Conservation (phyloP, 495 filamentous ascomycete species). For the Hypoxylon subgilvum region DNA sequence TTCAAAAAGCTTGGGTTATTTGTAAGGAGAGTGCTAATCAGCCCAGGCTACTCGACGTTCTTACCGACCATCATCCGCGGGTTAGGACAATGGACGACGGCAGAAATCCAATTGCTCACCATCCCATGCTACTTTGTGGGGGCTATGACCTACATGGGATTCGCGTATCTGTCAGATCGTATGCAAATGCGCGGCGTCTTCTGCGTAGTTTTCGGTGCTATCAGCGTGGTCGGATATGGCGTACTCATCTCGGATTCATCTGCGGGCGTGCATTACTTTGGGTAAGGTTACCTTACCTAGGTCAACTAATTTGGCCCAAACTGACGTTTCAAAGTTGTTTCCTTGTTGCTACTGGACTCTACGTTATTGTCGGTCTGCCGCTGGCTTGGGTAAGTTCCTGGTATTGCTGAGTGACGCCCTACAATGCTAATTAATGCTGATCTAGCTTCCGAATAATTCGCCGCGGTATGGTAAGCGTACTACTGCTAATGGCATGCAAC, state of each 20-base stretch:
- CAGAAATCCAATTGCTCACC: conserved; percentile 74
- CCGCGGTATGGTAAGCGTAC: conserved; percentile 77
- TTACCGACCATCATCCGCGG: conserved; percentile 78
- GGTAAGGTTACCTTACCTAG: conserved; percentile 20
- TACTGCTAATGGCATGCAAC: conserved; percentile 70
- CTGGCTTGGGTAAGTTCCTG: conserved; percentile 64
- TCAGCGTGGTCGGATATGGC: conserved; percentile 72
- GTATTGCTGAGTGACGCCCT: background rate
- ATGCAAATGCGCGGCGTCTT: conserved; percentile 67
- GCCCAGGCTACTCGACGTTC: conserved; percentile 70
- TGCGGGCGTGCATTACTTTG: conserved; percentile 70
- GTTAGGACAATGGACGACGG: conserved; percentile 65
- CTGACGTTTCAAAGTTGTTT: conserved; percentile 61
- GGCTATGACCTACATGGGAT: conserved; percentile 66
- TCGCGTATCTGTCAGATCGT: conserved; percentile 67
- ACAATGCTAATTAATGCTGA: conserved; percentile 4
- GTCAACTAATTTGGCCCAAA: background rate
- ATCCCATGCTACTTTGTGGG: conserved; percentile 78
- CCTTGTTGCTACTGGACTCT: conserved; percentile 72
- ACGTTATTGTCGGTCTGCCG: conserved; percentile 71
- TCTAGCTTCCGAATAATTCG: conserved; percentile 52
- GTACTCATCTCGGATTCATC: conserved; percentile 65
- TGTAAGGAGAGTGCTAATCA: background rate
- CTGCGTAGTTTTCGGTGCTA: conserved; percentile 59
- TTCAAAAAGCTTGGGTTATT: background rate